Conservation (phyloP, 208 protist genomes). For the Ichthyophonus hoferi region DNA sequence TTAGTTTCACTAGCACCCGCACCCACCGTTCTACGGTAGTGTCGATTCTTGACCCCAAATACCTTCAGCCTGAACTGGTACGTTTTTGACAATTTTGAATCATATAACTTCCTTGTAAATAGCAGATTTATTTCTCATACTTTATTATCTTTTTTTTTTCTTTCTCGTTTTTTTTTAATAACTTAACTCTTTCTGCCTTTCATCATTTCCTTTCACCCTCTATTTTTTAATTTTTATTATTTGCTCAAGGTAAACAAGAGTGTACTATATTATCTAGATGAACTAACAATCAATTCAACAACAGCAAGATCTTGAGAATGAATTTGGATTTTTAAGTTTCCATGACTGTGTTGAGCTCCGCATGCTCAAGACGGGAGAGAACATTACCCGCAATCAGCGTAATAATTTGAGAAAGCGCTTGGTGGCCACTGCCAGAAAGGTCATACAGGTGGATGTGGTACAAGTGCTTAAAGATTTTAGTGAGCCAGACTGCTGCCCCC, state of each 20-base stretch:
- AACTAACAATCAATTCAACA: not conserved
- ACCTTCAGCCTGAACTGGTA: not conserved
- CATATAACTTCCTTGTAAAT: too few relatives aligned
- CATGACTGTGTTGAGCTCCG: conserved; percentile 32
- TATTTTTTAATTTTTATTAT: not conserved
- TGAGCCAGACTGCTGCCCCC: conserved; percentile 25
- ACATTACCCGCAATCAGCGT: conserved; percentile 15
- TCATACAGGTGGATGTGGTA: conserved; percentile 23
- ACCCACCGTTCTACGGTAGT: not conserved
- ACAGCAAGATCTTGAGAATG: not conserved
- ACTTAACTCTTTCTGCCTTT: not conserved
- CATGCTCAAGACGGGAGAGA: conserved; percentile 25
- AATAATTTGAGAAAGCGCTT: conserved; percentile 30
- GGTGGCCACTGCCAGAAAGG: not conserved
- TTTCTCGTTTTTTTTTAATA: too few relatives aligned
- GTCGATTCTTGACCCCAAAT: conserved; percentile 4
- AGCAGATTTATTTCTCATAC: too few relatives aligned
- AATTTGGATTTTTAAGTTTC: conserved; percentile 18
- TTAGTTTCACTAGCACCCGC: not conserved
- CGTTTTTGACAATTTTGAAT: too few relatives aligned
- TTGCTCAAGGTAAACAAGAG: not conserved
- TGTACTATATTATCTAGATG: not conserved
- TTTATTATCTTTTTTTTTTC: too few relatives aligned
- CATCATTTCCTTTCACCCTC: not conserved
- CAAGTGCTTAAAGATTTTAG: conserved; percentile 14